phyloP scores from a whole-genome alignment of 2,329 filamentous ascomycete species.

The Cadophora malorum region DNA sequence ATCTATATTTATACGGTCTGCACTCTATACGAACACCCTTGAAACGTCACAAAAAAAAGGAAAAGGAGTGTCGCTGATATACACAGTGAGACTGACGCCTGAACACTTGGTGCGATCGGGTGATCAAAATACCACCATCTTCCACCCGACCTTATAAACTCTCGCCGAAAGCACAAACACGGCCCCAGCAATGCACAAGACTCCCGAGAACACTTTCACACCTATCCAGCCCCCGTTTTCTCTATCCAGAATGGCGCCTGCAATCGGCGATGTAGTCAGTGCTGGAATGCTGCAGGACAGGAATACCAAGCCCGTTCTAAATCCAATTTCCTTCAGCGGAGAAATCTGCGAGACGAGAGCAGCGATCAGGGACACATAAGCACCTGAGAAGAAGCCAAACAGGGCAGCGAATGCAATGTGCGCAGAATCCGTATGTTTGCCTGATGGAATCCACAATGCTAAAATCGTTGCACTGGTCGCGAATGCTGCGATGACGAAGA shows the following conservation, averaged over 20 bases:
- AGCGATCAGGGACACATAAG: constrained; percentile 49
- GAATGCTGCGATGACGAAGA: constrained; percentile 35
- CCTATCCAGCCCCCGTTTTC: constrained; percentile 56
- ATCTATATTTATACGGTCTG: no score
- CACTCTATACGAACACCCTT: no score
- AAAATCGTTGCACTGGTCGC: constrained; percentile 52
- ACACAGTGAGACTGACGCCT: no score
- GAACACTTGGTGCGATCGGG: no score
- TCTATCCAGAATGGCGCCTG: constrained; percentile 60
- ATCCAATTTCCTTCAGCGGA: constrained; percentile 70
- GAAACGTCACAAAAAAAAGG: no score
- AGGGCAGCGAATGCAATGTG: constrained; percentile 68
- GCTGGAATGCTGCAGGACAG: constrained; percentile 63
- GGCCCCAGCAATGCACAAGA: constrained; percentile 37
- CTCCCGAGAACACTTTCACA: constrained; percentile 68
- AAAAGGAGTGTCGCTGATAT: no score
- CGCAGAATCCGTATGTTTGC: constrained; percentile 48
- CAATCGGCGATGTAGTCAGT: constrained; percentile 70
- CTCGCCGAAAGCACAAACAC: constrained; percentile 21
- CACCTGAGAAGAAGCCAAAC: constrained; percentile 69
- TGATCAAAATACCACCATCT: background rate
- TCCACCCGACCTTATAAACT: constrained; percentile 1
- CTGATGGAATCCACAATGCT: constrained; percentile 66
- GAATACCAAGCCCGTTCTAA: constrained; percentile 69
- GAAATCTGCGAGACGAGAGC: constrained; percentile 73